Conservation (phyloP, 73 alveolate genomes). For the Paramecium biaurelia region DNA sequence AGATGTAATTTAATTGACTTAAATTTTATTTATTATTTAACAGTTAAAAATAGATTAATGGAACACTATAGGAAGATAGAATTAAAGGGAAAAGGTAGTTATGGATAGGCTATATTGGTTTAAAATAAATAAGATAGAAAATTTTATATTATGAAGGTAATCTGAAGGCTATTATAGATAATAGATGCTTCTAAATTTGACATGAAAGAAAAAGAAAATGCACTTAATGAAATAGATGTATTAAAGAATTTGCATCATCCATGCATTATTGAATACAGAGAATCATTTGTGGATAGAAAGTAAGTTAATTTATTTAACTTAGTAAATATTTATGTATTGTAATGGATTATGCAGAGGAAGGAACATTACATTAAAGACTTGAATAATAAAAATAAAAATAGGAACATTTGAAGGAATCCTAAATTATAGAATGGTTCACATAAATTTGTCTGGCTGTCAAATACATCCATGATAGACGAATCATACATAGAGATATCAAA, state of each 20-base stretch:
- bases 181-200: slow-evolving; percentile 52
- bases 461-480: slow-evolving; percentile 80
- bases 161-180: not conserved
- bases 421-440: slow-evolving; percentile 70
- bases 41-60: slow-evolving; percentile 32
- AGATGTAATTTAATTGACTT: not conserved
- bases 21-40: not conserved
- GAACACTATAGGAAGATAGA: slow-evolving; percentile 59
- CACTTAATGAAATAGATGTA: slow-evolving; percentile 64
- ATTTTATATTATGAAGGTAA: slow-evolving; percentile 61
- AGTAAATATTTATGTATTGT: slow-evolving; percentile 77
- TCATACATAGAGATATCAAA: slow-evolving; percentile 86
- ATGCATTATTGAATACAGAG: slow-evolving; percentile 61
- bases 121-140: slow-evolving; percentile 52
- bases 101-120: slow-evolving; percentile 61
- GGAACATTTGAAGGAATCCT: slow-evolving; percentile 66
- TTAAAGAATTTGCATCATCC: slow-evolving; percentile 65
- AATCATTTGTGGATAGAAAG: slow-evolving; percentile 67
- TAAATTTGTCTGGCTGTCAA: slow-evolving; percentile 79
- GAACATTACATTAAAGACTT: slow-evolving; percentile 77
- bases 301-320: not conserved
- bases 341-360: slow-evolving; percentile 91
- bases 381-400: slow-evolving; percentile 63
- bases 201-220: slow-evolving; percentile 54
- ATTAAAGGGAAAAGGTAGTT: slow-evolving; percentile 63